Evolutionary conservation across 2,329 filamentous ascomycete genomes (phyloP), one percentile per base, ranked within the genome.

Genomic region (Fusarium sp.): DNA sequence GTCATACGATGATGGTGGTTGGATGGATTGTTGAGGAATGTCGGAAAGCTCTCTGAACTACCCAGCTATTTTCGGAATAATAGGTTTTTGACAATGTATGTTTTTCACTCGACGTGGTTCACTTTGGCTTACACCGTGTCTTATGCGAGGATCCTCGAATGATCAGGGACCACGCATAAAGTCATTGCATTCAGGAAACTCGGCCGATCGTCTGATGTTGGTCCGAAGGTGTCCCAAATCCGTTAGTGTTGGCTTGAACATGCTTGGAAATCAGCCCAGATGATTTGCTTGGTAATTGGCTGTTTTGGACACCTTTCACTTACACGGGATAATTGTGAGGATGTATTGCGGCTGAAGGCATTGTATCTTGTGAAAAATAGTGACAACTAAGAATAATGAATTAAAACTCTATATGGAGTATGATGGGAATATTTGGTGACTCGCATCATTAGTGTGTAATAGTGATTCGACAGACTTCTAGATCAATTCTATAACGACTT

Each of bases 281-380:
- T 54, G 60, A 36, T 50, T 47, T 67, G 64, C 56, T 63, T 64
- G 38, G 48, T 52, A 48, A 48, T 46, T 60, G 55, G 56, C 48
- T 28, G 52, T 59, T 67, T 34, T 67, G 65, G 64, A 68, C 65
- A 67, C 45, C 60, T 67, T 60, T 54, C 64, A 67, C 48, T 53
- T 59, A 44, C n/a, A 48, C 55, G 21, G 30, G 30, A 19, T 10
- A 42, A 24, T 42, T 11, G 12, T 20, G 14, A 6, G 9, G 7
- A 23, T 42, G 20, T 17, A 7, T 34, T 36, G 32, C 9, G 4
- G 11, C 24, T 26, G 8, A 26, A 10, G 24, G 24, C 15, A 36
- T 36, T 36, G 15, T 17, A 36, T 36, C 32, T 36, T n/a, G 32
- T 7, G 32, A 17, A 36, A 42, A 50, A 23, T 4, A 19, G 20